Percentiles rank a stretch among this genome's conserved stretches.
Evolutionary conservation across 306 rosid species (phyloP).

Genomic region (Carpinus viminea): DNA sequence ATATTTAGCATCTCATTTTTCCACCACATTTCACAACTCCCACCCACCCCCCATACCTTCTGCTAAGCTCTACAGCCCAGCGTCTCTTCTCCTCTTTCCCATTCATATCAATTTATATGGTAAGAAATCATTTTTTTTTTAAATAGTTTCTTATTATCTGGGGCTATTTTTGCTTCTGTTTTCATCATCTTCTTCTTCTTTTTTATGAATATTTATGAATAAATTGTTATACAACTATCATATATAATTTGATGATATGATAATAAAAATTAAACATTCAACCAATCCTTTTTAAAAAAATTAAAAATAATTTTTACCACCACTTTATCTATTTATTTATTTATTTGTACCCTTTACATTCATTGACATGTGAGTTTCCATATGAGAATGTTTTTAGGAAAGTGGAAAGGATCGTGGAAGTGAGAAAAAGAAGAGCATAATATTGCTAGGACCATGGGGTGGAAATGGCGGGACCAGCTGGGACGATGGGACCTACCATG

Average conservation of each 20-base stretch:
- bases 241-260: no score
- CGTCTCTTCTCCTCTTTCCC: background rate
- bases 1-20: constrained; percentile 12
- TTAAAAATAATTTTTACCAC: no score
- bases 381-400: constrained; percentile 1
- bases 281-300: no score
- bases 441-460: constrained; percentile 62
- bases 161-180: background rate
- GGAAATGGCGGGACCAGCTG: constrained; percentile 62
- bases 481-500: constrained; percentile 65
- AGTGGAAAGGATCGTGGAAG: constrained; percentile 32
- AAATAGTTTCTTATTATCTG: background rate
- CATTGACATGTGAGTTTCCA: no score
- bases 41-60: background rate
- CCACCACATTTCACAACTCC: background rate
- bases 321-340: no score
- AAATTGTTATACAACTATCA: no score
- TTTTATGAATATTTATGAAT: background rate
- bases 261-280: no score
- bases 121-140: constrained; percentile 14
- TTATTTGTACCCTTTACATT: no score
- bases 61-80: constrained; percentile 2
- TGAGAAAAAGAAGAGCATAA: constrained; percentile 38
- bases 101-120: constrained; percentile 21
- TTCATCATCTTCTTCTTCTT: background rate